Evolutionary conservation across 176 grass and related monocot genomes (phyloP).

Genomic region (Oryza longistaminata): DNA sequence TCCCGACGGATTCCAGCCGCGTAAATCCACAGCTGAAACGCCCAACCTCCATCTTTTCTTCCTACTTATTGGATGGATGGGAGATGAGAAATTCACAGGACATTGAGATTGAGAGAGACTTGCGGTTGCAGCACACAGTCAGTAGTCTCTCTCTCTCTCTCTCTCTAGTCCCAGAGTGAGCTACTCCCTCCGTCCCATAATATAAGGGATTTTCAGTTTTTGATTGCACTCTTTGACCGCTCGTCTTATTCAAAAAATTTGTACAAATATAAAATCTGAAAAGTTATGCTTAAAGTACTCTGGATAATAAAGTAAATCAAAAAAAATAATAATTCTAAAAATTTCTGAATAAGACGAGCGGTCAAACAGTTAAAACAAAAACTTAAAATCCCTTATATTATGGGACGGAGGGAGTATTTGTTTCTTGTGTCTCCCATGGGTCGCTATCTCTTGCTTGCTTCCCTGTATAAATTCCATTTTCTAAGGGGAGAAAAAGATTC

Average conservation of each 20-base stretch:
- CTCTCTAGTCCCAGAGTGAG: neutral
- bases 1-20: neutral
- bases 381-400: too few relatives aligned
- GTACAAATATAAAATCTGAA: too few relatives aligned
- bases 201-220: too few relatives aligned
- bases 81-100: neutral
- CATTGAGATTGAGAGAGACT: neutral
- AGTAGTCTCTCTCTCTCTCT: neutral
- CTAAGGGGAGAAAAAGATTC: constrained; percentile 31
- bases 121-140: neutral
- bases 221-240: too few relatives aligned
- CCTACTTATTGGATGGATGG: neutral
- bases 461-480: constrained; percentile 18
- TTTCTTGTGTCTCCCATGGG: constrained; percentile 10
- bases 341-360: too few relatives aligned
- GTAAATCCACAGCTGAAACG: constrained; percentile 1
- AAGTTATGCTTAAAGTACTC: too few relatives aligned
- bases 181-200: too few relatives aligned
- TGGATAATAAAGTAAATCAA: too few relatives aligned
- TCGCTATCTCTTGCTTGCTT: constrained; percentile 25
- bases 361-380: too few relatives aligned
- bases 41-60: neutral
- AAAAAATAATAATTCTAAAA: too few relatives aligned
- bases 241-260: too few relatives aligned
- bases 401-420: too few relatives aligned